Evolutionary conservation across 176 grass and related monocot species (phyloP).

Genomic region (Poa pratensis): DNA sequence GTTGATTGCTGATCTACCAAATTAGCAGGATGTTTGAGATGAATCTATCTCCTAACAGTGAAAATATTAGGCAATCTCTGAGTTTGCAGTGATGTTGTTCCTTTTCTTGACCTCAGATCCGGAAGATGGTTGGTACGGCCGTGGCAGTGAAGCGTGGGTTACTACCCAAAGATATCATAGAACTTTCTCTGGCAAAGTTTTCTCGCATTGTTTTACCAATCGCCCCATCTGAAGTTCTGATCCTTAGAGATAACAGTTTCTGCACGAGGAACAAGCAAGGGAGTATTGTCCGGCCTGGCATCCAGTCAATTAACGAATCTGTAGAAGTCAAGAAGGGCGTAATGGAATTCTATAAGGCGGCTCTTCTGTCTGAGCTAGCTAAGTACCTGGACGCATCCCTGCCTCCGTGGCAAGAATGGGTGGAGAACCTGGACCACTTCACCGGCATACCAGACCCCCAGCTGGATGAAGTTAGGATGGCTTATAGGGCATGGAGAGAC

Average conservation of each 20-base stretch:
- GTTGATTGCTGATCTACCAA: slow-evolving; percentile 22
- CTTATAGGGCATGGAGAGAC: slow-evolving; percentile 69
- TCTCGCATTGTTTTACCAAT: slow-evolving; percentile 85
- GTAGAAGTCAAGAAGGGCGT: slow-evolving; percentile 56
- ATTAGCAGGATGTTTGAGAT: neutral
- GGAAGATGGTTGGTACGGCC: slow-evolving; percentile 92
- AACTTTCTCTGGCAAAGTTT: slow-evolving; percentile 85
- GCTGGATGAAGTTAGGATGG: slow-evolving; percentile 73
- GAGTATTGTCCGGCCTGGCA: slow-evolving; percentile 62
- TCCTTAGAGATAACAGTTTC: slow-evolving; percentile 71
- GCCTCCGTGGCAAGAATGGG: slow-evolving; percentile 88
- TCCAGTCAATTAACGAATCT: slow-evolving; percentile 66
- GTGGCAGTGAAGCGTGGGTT: slow-evolving; percentile 84
- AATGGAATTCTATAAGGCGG: slow-evolving; percentile 60
- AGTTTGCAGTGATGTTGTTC: neutral
- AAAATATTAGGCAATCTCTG: neutral
- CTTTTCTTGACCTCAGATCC: slow-evolving; percentile 63
- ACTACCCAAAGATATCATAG: slow-evolving; percentile 76
- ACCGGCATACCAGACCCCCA: slow-evolving; percentile 64
- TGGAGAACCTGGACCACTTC: slow-evolving; percentile 74
- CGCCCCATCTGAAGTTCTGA: slow-evolving; percentile 86
- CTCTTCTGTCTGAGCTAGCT: slow-evolving; percentile 71
- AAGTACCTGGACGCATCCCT: slow-evolving; percentile 65
- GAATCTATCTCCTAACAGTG: too few species aligned
- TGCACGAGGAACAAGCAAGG: slow-evolving; percentile 54